Base-by-base conservation (phyloP, 179 eudicot species). In the Silene coronaria region DNA sequence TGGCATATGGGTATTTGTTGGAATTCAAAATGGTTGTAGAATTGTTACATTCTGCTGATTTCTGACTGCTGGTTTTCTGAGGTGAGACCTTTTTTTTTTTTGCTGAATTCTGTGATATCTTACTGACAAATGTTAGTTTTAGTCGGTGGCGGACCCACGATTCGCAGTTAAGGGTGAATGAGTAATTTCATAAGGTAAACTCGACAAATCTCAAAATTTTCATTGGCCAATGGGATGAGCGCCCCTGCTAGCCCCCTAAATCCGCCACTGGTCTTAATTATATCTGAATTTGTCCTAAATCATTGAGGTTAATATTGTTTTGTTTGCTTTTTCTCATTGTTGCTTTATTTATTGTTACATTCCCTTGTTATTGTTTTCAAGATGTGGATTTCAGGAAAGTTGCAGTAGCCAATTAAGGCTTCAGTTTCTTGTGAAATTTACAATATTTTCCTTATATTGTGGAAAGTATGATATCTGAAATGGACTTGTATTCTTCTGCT, bases 1-100 rank as follows among this genome's bases (percentile, higher is more conserved):
- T 78, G 77, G 81, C 61, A 81, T 73, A 57, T 81, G 81, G 84
- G 81, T 65, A 38, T 65, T 64, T 78, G 65, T 32, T 65, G 63
- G 42, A 70, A 4, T 81, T 82, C 67, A 64, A 53, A 23, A 77
- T 74, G 67, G 74, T 59, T 46, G 68, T 57, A 60, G 71, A 21
- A 55, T 74, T 64, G 63, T 81, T 70, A 57, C 73, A 80, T 76
- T 58, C 8, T 34, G 62, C 8, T 34, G 62, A 14, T 76, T 65
- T 42, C 8, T 24, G 53, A 32, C 32, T 75, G 75, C 67, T 71
- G 80, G 26, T 21, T 59, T 77, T 79, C 59, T 62, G 60, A 79
- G 61, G 60, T 80, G 77, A 67, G 73, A 30, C 73, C 19, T 74
- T 26, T 72, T 26, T 74, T 26, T 72, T 32, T 5, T 22, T 11